These are phyloP conservation scores for Umbelopsis sp. DNA, from an alignment of 192 early-diverging fungal genomes.

Conservation along the genomic window DNA sequence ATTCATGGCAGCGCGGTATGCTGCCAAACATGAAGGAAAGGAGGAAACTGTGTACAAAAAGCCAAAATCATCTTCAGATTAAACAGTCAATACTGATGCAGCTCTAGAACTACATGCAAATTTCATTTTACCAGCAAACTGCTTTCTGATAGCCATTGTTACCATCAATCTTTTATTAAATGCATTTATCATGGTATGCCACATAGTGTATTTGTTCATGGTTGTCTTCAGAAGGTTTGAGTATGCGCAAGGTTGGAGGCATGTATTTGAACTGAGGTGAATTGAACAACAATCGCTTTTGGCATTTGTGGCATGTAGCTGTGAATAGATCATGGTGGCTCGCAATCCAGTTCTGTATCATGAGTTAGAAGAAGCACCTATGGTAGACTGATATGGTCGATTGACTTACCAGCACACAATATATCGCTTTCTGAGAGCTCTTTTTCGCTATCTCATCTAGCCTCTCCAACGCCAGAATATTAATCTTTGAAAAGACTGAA, in stretches of 20 bases:
- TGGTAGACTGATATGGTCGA: neutral
- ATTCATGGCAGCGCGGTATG: constrained; percentile 86
- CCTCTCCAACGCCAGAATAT: constrained; percentile 7
- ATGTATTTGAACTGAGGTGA: constrained; percentile 46
- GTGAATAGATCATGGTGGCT: constrained; percentile 37
- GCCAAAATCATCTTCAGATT: neutral
- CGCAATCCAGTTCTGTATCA: constrained; percentile 35
- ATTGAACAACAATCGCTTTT: constrained; percentile 42
- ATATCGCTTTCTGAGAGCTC: neutral
- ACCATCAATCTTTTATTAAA: neutral
- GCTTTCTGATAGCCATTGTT: too few relatives aligned
- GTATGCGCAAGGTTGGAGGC: constrained; percentile 40
- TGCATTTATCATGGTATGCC: constrained; percentile 7
- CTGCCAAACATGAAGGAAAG: constrained; percentile 70
- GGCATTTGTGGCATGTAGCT: constrained; percentile 36
- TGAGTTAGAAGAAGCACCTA: neutral
- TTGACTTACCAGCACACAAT: neutral
- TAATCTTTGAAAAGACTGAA: constrained; percentile 2
- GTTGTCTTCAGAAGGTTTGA: neutral
- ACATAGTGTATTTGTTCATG: neutral
- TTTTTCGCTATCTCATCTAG: constrained; percentile 17
- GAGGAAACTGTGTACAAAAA: constrained; percentile 77
- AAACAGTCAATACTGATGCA: too few relatives aligned
- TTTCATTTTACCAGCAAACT: too few relatives aligned
- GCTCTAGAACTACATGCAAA: too few relatives aligned